Evolutionary conservation across 2,329 filamentous ascomycete species (phyloP).

Genomic region (Hypoxylon sp.): DNA sequence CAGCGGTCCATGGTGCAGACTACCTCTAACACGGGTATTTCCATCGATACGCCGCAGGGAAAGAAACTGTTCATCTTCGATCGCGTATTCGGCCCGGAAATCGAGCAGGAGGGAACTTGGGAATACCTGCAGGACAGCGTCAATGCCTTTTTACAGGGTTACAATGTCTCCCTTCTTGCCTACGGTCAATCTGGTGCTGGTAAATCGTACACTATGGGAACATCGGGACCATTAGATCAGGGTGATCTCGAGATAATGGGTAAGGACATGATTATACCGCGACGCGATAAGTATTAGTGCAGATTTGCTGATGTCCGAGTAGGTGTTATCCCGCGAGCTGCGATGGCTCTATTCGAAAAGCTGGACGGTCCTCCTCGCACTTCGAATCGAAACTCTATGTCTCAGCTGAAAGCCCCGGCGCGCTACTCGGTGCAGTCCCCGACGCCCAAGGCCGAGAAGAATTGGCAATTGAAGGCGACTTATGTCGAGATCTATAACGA

Average conservation of each 20-base stretch:
- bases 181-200: slow-evolving; percentile 98
- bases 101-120: slow-evolving; percentile 89
- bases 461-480: slow-evolving; percentile 91
- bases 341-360: slow-evolving; percentile 85
- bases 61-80: slow-evolving; percentile 97
- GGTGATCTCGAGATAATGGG: slow-evolving; percentile 76
- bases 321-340: slow-evolving; percentile 97
- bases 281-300: neutral
- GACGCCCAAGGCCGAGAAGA: slow-evolving; percentile 67
- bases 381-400: slow-evolving; percentile 71
- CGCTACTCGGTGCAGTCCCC: slow-evolving; percentile 72
- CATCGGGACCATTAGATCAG: slow-evolving; percentile 83
- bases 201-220: slow-evolving; percentile 99
- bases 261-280: slow-evolving; percentile 54
- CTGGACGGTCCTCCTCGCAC: slow-evolving; percentile 65
- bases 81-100: slow-evolving; percentile 85
- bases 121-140: slow-evolving; percentile 93
- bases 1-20: slow-evolving; percentile 92
- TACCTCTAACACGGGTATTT: slow-evolving; percentile 81
- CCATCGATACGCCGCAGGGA: slow-evolving; percentile 90
- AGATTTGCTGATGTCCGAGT: slow-evolving; percentile 26
- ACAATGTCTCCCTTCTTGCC: slow-evolving; percentile 96
- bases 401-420: slow-evolving; percentile 80
- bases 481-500: slow-evolving; percentile 99
- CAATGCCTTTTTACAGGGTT: slow-evolving; percentile 88